Evolutionary conservation across 2,329 filamentous ascomycete species (phyloP).

Genomic region (Furcasterigmium sp.): DNA sequence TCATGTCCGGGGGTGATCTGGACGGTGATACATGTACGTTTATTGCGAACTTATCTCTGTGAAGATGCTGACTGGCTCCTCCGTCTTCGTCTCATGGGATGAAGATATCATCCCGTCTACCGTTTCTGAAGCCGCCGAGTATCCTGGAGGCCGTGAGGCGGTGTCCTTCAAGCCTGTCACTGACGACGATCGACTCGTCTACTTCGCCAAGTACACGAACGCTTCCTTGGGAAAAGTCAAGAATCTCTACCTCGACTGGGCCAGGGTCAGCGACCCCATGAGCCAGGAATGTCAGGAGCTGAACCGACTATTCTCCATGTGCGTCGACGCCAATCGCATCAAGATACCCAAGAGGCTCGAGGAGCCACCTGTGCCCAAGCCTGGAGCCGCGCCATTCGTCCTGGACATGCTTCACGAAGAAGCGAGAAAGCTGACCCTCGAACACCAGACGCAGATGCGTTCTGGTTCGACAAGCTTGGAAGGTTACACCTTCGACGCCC

Average conservation of each 20-base stretch:
- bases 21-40: constrained; percentile 33
- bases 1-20: constrained; percentile 36
- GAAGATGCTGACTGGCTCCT: background rate
- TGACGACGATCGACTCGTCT: constrained; percentile 29
- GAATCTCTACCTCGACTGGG: constrained; percentile 36
- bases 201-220: constrained; percentile 32
- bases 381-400: constrained; percentile 22
- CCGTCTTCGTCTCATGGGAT: constrained; percentile 36
- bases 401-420: constrained; percentile 28
- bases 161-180: constrained; percentile 27
- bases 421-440: constrained; percentile 10
- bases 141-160: constrained; percentile 31
- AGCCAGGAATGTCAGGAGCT: constrained; percentile 32
- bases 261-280: constrained; percentile 26
- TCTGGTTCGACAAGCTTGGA: too few relatives aligned
- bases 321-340: constrained; percentile 34
- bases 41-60: background rate
- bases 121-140: constrained; percentile 28
- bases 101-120: constrained; percentile 28
- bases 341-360: constrained; percentile 26
- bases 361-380: constrained; percentile 17
- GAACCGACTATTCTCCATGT: constrained; percentile 33
- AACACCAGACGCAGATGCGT: background rate
- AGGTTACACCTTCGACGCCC: constrained; percentile 17
- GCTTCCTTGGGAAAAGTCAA: constrained; percentile 31